phyloP scores from a whole-genome alignment of 495 filamentous ascomycete species.

The Aspergillus hancockii region DNA sequence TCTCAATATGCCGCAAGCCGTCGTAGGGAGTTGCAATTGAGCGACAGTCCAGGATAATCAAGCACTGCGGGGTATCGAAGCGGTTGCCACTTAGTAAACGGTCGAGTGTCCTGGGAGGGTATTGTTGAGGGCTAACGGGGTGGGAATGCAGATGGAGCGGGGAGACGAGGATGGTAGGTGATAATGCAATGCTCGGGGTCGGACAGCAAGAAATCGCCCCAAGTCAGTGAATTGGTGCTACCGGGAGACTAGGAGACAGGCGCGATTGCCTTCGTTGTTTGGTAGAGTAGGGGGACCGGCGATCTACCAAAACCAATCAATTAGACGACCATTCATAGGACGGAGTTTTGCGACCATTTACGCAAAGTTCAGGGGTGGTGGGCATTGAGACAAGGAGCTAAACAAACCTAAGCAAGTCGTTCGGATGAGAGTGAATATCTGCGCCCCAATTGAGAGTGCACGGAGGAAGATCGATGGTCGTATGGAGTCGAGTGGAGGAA shows the following conservation, averaged over 20 bases:
- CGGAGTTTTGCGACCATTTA: conserved; percentile 15
- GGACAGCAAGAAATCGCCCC: not conserved
- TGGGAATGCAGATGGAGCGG: not conserved
- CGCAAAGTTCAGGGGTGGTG: conserved; percentile 22
- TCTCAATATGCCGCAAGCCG: not conserved
- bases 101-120: not conserved
- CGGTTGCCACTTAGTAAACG: not conserved
- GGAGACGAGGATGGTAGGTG: not conserved
- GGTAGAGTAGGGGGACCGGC: conserved; percentile 27
- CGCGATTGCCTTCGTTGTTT: conserved; percentile 26
- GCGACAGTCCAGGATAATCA: not conserved
- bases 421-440: not conserved
- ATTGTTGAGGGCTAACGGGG: not conserved
- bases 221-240: not conserved
- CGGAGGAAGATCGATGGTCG: not conserved
- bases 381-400: conserved; percentile 16
- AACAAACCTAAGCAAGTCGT: conserved; percentile 15
- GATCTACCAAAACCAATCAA: conserved; percentile 33
- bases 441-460: not conserved
- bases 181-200: not conserved
- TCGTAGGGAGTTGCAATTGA: not conserved
- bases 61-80: not conserved
- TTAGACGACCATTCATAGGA: conserved; percentile 26
- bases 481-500: not conserved
- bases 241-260: conserved; percentile 8